Base-by-base conservation (phyloP, 83 land plant genomes). In the Diphasiastrum complanatum region DNA sequence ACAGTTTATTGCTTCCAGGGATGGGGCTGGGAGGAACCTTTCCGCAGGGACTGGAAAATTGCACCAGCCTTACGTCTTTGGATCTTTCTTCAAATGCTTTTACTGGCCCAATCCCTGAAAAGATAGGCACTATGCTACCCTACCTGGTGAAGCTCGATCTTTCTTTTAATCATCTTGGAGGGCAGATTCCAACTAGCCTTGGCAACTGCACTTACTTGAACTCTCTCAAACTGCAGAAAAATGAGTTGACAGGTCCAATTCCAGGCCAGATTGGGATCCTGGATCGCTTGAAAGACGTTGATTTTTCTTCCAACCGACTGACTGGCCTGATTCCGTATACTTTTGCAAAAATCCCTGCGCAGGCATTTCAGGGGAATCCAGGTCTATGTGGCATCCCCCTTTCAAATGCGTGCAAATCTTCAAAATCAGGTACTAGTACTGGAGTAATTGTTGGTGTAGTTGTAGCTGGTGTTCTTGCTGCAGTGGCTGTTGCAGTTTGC, bases 301-400 rank as follows among this genome's bases (percentile, higher is more conserved):
- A 76, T 33, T 77, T 79, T 1, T 70, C 85, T 0, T 35, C 76
- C 55, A 85, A 85, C 64, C 22, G 23, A 0, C 83, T 85, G 1
- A 53, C 71, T 1, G 86, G 86, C 0, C 1, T 45, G 3, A 70
- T 83, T 23, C 91, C 87, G 1, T 29, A 69, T 16, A 56, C 19
- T 16, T 47, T 30, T 12, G 43, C 41, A 24, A 14, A 6, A 0
- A 36, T 26, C 40, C 35, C 32, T 20, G 34, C 57, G 4, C 47
- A 41, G 35, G 26, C 19, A 6, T 86, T 78, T 29, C 31, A 3
- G 11, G 76, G 77, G 24, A 86, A 86, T 63, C 18, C 47, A 27
- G 78, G 57, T 3, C 82, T 86, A 23, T 86, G 87, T 60, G 82
- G 87, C 28, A 10, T 6, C 5, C 85, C 85, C 1, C 65, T 81